phyloP scores from a whole-genome alignment of 2,329 filamentous ascomycete species.

The Cordyceps fumosorosea region DNA sequence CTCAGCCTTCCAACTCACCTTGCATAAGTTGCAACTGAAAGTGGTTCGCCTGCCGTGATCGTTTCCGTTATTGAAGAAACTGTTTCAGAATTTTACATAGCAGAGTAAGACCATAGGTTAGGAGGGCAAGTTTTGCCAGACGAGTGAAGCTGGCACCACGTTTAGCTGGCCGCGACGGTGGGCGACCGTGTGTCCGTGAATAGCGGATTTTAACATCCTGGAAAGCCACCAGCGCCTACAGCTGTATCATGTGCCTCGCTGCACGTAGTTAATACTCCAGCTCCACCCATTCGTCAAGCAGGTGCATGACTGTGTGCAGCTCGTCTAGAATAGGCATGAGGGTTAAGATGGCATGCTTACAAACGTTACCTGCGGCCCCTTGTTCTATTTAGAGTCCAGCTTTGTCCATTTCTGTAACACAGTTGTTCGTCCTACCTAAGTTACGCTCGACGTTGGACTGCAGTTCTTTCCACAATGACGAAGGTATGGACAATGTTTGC shows the following conservation, averaged over 20 bases:
- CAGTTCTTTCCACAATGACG: not conserved
- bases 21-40: not conserved
- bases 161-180: not conserved
- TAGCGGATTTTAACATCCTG: not conserved
- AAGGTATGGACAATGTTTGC: not conserved
- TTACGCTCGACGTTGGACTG: not conserved
- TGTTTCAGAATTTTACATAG: not conserved
- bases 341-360: too few species aligned
- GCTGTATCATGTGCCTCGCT: not conserved
- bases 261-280: not conserved
- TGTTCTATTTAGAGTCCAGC: not conserved
- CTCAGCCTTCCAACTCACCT: constrained; percentile 1
- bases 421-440: not conserved
- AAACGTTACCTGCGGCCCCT: too few species aligned
- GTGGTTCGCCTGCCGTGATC: not conserved
- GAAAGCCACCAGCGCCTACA: constrained; percentile 1
- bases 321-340: not conserved
- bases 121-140: not conserved
- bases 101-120: not conserved
- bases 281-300: not conserved
- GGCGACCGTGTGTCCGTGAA: not conserved
- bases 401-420: too few species aligned
- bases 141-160: not conserved
- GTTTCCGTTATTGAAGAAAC: not conserved
- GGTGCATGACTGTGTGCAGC: not conserved